A percentile compares a stretch with the other conserved stretches of the same genome.
Evolutionary conservation across 1,139 yeast species (phyloP).

Genomic region (Suhomyces guaymorum): DNA sequence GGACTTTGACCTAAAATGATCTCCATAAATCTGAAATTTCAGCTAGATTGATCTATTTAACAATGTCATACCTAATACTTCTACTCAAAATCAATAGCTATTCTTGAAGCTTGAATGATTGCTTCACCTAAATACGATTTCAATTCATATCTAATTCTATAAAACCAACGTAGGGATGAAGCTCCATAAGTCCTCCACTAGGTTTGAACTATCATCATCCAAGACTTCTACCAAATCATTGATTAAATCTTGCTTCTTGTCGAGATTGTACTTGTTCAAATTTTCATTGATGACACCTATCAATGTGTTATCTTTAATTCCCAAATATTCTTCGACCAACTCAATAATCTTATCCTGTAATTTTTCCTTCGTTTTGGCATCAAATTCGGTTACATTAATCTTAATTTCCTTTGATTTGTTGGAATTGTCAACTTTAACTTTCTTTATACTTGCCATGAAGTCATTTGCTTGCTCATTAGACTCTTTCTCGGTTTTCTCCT

Average conservation of each 20-base stretch:
- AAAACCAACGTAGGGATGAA: conserved; percentile 16
- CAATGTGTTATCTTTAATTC: conserved; percentile 53
- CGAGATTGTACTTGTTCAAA: conserved; percentile 32
- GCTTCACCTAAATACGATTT: no score
- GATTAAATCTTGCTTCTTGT: conserved; percentile 32
- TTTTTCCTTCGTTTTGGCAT: conserved; percentile 16
- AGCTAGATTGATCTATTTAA: no score
- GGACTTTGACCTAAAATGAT: no score
- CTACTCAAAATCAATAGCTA: no score
- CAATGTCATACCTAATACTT: no score
- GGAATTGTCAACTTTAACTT: conserved; percentile 6
- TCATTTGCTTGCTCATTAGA: conserved; percentile 17
- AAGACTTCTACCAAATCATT: conserved; percentile 52
- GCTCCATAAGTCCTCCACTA: conserved; percentile 41
- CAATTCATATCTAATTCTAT: neutral
- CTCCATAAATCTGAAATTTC: no score
- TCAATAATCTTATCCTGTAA: conserved; percentile 38
- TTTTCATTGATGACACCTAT: conserved; percentile 43
- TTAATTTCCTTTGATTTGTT: neutral
- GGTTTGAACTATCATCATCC: conserved; percentile 55
- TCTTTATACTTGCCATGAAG: conserved; percentile 19
- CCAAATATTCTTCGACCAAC: conserved; percentile 53
- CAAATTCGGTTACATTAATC: conserved; percentile 16
- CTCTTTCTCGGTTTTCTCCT: conserved; percentile 21
- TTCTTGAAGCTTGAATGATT: no score